Conservation (phyloP, 2,329 filamentous ascomycete species). For the Penicillium sclerotiorum region DNA sequence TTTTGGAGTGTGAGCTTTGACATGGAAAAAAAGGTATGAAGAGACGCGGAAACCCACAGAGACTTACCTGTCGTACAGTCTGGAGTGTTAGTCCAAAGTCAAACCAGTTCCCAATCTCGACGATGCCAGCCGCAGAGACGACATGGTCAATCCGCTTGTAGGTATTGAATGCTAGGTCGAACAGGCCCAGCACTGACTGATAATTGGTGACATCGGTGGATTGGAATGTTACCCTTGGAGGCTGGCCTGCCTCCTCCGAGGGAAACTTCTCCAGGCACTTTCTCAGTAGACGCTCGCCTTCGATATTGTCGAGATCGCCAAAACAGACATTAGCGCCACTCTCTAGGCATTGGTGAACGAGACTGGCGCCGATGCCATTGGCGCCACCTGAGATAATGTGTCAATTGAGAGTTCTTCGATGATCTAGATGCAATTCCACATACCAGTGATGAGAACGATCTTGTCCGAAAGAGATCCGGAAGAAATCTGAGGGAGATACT, state of each 20-base stretch:
- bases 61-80: constrained; percentile 43
- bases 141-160: constrained; percentile 54
- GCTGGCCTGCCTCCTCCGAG: constrained; percentile 17
- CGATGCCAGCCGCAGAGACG: constrained; percentile 51
- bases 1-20: no score
- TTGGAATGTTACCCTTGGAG: constrained; percentile 40
- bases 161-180: constrained; percentile 48
- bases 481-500: constrained; percentile 21
- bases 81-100: constrained; percentile 49
- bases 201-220: constrained; percentile 52
- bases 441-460: constrained; percentile 27
- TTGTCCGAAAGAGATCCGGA: constrained; percentile 19
- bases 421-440: neutral
- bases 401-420: neutral
- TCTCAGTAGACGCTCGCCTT: constrained; percentile 33
- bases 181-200: constrained; percentile 50
- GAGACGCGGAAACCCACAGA: no score
- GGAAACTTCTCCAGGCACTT: constrained; percentile 19
- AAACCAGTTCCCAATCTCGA: constrained; percentile 50
- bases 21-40: no score
- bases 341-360: constrained; percentile 43
- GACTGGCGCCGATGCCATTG: constrained; percentile 49
- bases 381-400: constrained; percentile 40
- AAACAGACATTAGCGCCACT: constrained; percentile 48
- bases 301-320: constrained; percentile 44